phyloP scores from a whole-genome alignment of 2,329 filamentous ascomycete genomes.

The Microsporum audouinii region DNA sequence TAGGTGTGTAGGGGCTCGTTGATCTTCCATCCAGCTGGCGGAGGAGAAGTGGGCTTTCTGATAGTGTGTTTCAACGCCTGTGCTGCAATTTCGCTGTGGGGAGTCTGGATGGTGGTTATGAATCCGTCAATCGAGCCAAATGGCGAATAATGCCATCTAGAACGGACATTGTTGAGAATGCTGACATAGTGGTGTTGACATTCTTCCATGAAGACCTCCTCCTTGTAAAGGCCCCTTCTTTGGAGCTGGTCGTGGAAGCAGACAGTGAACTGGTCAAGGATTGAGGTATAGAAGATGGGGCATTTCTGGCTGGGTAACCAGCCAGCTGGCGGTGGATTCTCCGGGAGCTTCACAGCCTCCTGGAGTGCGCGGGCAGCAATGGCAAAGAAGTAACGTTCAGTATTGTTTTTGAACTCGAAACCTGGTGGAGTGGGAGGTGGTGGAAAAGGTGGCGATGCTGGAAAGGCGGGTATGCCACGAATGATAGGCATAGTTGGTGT shows the following conservation, averaged over 20 bases:
- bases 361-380: conserved; percentile 15
- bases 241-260: conserved; percentile 8
- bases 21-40: conserved; percentile 11
- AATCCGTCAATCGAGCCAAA: conserved; percentile 9
- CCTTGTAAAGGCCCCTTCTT: conserved; percentile 2
- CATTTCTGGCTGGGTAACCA: conserved; percentile 13
- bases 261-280: conserved; percentile 11
- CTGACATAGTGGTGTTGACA: conserved; percentile 13
- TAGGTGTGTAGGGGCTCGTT: conserved; percentile 13
- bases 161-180: conserved; percentile 14
- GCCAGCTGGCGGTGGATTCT: conserved; percentile 12
- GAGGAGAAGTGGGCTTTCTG: conserved; percentile 9
- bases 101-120: conserved; percentile 11
- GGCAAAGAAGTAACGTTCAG: conserved; percentile 7
- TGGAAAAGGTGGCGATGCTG: neutral
- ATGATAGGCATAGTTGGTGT: neutral
- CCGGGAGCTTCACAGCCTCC: conserved; percentile 13
- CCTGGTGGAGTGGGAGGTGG: neutral
- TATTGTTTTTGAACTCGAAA: neutral
- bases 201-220: conserved; percentile 9
- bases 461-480: neutral
- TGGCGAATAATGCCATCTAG: conserved; percentile 12
- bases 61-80: conserved; percentile 9
- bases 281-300: conserved; percentile 11
- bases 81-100: conserved; percentile 7